phyloP scores from a whole-genome alignment of 805 yeast genomes.

The Ogataea pini region DNA sequence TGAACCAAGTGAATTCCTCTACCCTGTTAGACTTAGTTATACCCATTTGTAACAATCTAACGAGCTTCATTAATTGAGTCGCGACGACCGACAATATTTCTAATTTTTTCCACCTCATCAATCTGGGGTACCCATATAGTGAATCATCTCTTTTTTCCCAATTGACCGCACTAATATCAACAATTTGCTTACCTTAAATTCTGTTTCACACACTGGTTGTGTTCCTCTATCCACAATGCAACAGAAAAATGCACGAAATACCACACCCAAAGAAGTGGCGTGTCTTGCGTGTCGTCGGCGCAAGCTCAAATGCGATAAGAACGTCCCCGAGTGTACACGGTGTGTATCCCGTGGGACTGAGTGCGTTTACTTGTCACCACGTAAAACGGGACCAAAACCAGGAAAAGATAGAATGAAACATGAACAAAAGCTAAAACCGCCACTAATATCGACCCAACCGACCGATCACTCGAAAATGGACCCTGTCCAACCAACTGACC shows the following conservation, averaged over 20 bases:
- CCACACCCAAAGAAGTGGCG: conserved; percentile 27
- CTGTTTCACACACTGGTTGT: too few species aligned
- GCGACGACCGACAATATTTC: not conserved
- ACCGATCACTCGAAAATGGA: too few species aligned
- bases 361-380: conserved; percentile 31
- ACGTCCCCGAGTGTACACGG: conserved; percentile 28
- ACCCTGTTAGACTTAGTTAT: too few species aligned
- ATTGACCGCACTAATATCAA: too few species aligned
- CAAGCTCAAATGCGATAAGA: conserved; percentile 35
- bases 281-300: conserved; percentile 35
- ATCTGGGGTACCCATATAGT: not conserved
- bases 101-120: not conserved
- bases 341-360: conserved; percentile 22
- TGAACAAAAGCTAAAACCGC: too few species aligned
- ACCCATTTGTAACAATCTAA: too few species aligned
- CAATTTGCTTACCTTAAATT: too few species aligned
- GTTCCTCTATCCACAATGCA: not conserved
- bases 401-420: not conserved
- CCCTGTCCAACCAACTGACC: too few species aligned
- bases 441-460: too few species aligned
- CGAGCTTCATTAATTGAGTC: not conserved
- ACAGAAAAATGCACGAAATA: not conserved
- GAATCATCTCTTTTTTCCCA: too few species aligned
- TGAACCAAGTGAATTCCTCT: too few species aligned
- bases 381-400: conserved; percentile 37